Conservation (phyloP, 2,329 filamentous ascomycete genomes). For the Stagonosporopsis cucurbitacearum region DNA sequence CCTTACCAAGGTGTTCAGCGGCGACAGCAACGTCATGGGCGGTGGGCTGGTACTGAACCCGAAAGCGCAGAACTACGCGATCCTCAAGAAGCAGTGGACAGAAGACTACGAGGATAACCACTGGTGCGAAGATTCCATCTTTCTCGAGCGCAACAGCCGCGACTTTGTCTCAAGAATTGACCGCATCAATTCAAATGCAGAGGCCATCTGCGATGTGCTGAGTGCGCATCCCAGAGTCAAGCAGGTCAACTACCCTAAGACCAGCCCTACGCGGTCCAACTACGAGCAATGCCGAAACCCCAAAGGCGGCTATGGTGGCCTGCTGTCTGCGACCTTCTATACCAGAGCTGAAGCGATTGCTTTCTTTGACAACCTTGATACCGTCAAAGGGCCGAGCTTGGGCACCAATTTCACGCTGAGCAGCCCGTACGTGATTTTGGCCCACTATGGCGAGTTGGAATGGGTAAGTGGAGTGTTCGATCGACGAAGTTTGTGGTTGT, state of each 20-base stretch:
- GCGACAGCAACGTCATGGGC: conserved; percentile 98
- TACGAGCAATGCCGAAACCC: conserved; percentile 81
- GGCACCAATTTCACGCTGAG: conserved; percentile 96
- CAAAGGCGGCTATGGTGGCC: conserved; percentile 83
- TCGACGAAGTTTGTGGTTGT: background rate
- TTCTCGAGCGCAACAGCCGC: conserved; percentile 94
- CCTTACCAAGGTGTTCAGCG: conserved; percentile 95
- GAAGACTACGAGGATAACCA: conserved; percentile 83
- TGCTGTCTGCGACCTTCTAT: conserved; percentile 84
- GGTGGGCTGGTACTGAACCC: conserved; percentile 74
- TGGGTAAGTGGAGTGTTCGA: conserved; percentile 64
- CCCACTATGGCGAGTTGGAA: conserved; percentile 89
- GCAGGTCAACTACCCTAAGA: conserved; percentile 85
- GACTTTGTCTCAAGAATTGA: conserved; percentile 85
- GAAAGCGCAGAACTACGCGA: conserved; percentile 71
- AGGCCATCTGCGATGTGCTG: conserved; percentile 79
- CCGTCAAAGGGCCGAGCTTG: conserved; percentile 90
- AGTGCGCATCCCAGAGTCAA: conserved; percentile 70
- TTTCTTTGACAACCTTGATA: conserved; percentile 86
- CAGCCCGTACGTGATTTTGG: conserved; percentile 88
- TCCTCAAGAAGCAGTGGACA: conserved; percentile 70
- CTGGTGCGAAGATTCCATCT: conserved; percentile 92
- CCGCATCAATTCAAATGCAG: conserved; percentile 84
- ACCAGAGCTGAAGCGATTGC: conserved; percentile 71
- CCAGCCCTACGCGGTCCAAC: conserved; percentile 68